Conservation (phyloP, 352 stramenopile species). For the Phytophthora hibernalis region DNA sequence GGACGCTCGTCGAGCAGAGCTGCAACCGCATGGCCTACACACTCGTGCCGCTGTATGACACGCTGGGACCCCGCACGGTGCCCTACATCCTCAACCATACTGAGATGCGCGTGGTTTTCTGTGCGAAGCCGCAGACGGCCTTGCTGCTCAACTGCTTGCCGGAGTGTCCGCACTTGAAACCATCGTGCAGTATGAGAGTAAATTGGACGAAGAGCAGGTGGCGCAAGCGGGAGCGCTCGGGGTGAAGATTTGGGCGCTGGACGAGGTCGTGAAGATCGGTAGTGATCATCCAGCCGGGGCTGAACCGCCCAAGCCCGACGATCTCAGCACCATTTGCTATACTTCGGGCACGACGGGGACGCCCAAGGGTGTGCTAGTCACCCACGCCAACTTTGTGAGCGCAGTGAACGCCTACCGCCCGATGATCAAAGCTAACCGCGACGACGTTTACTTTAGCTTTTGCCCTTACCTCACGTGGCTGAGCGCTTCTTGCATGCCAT, state of each 20-base stretch:
- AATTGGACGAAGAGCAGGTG: slow-evolving; percentile 35
- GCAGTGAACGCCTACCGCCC: slow-evolving; percentile 29
- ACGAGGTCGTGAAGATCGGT: slow-evolving; percentile 39
- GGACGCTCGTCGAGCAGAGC: slow-evolving; percentile 62
- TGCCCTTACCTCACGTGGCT: slow-evolving; percentile 96
- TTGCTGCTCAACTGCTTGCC: slow-evolving; percentile 44
- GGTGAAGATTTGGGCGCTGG: slow-evolving; percentile 46
- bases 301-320: slow-evolving; percentile 57
- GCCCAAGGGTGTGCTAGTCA: slow-evolving; percentile 64
- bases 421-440: slow-evolving; percentile 28
- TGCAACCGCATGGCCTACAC: slow-evolving; percentile 72
- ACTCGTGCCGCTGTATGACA: slow-evolving; percentile 54
- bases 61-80: slow-evolving; percentile 39
- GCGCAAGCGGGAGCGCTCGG: slow-evolving; percentile 24
- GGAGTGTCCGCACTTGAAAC: slow-evolving; percentile 47
- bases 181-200: slow-evolving; percentile 53
- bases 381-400: slow-evolving; percentile 51
- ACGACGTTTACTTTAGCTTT: slow-evolving; percentile 94
- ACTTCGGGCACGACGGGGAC: slow-evolving; percentile 70
- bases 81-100: slow-evolving; percentile 74
- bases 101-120: slow-evolving; percentile 65
- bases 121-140: slow-evolving; percentile 45
- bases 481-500: slow-evolving; percentile 90
- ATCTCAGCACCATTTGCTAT: slow-evolving; percentile 93
- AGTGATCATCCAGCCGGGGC: slow-evolving; percentile 42